Evolutionary conservation across 169 alveolate species (phyloP), one percentile per base, ranked within the genome.

Genomic region (Gregarina niphandrodes): DNA sequence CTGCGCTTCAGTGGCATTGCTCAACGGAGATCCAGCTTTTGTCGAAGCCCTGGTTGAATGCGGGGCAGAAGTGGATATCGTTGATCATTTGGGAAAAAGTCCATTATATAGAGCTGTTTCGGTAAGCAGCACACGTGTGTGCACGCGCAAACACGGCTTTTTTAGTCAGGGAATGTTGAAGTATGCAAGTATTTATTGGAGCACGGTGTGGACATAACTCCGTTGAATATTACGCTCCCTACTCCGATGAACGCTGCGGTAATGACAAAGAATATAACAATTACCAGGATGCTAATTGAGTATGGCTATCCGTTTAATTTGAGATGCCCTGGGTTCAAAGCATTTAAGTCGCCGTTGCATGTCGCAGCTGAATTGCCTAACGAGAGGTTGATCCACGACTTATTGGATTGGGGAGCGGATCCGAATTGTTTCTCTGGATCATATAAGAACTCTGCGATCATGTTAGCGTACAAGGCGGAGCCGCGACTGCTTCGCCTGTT

Each of bases 371-470:
- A 70, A 46, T 55, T 49, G 38, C 57, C 57, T 34, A 54, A 53
- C 22, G 49, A 57, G 22, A 80, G 57, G 46, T 57, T 66, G 30
- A 70, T 74, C 13, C 61, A 62, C 20, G 38, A 67, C 42, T 36
- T 67, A 12, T 53, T 74, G 45, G 70, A 70, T 42, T 54, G 61
- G 23, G 78, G 80, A 12, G 82, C 81, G 18, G 70, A 74, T 40
- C 70, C 80, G 19, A 74, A 71, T 42, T 74, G 82, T 74, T 47
- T 58, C n/a, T n/a, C n/a, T n/a, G n/a, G n/a, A n/a, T n/a, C n/a
- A n/a, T n/a, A n/a, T n/a, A n/a, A n/a, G n/a, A n/a, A n/a, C n/a
- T n/a, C n/a, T n/a, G n/a, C n/a, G n/a, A n/a, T n/a, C n/a, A n/a
- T n/a, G n/a, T n/a, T n/a, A n/a, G n/a, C n/a, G n/a, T n/a, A n/a